These are phyloP conservation scores for Yamadazyma atmosphaerica DNA, from an alignment of 1,139 yeast genomes.

Conservation along the genomic window DNA sequence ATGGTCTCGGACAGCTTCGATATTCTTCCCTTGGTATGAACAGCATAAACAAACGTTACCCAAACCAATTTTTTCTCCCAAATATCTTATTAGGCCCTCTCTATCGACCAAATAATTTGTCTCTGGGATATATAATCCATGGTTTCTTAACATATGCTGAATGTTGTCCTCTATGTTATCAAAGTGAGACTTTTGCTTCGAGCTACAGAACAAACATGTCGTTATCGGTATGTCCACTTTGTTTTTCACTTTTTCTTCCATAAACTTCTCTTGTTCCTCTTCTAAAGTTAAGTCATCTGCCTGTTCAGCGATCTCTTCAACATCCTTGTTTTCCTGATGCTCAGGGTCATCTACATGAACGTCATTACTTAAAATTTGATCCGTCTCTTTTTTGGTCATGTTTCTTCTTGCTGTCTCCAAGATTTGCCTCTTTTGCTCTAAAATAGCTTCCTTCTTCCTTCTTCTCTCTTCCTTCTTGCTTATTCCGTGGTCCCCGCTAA, in stretches of 20 bases:
- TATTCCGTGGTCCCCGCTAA: conserved; percentile 21
- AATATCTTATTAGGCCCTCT: conserved; percentile 68
- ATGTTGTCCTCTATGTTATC: conserved; percentile 59
- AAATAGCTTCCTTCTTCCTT: conserved; percentile 61
- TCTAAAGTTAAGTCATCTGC: conserved; percentile 27
- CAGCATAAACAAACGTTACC: conserved; percentile 88
- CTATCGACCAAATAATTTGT: conserved; percentile 64
- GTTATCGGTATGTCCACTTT: conserved; percentile 71
- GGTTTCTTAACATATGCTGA: conserved; percentile 71
- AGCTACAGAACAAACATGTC: conserved; percentile 76
- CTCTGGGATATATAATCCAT: conserved; percentile 90
- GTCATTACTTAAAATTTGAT: conserved; percentile 22
- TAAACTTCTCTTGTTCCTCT: conserved; percentile 50
- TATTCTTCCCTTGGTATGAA: conserved; percentile 73
- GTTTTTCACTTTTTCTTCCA: conserved; percentile 56
- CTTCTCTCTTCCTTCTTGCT: conserved; percentile 67
- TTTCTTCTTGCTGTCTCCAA: conserved; percentile 61
- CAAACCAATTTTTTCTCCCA: conserved; percentile 80
- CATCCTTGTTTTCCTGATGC: conserved; percentile 14
- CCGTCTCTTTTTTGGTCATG: conserved; percentile 27
- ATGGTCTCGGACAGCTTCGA: conserved; percentile 90
- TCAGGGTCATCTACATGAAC: conserved; percentile 10
- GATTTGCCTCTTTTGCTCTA: conserved; percentile 61
- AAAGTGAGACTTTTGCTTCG: conserved; percentile 41
- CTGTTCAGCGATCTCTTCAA: conserved; percentile 15